phyloP scores from a whole-genome alignment of 2,329 filamentous ascomycete species.

The Penicillium sp. region DNA sequence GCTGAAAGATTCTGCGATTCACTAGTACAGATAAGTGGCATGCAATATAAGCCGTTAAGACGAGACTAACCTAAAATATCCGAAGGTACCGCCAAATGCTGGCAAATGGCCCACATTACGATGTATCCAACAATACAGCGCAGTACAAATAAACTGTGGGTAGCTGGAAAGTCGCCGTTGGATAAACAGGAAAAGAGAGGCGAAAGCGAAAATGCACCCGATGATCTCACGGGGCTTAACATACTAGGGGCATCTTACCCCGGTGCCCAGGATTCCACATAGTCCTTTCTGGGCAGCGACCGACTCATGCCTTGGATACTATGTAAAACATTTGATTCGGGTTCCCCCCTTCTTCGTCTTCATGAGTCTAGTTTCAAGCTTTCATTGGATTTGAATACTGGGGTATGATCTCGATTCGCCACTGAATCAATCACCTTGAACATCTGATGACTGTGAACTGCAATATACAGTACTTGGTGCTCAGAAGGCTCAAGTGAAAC shows the following conservation, averaged over 20 bases:
- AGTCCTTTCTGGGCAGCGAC: background rate
- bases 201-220: no score
- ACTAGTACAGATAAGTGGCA: slow-evolving; percentile 5
- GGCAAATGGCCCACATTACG: background rate
- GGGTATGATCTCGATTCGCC: background rate
- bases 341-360: background rate
- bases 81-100: background rate
- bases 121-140: background rate
- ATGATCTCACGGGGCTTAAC: background rate
- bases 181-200: no score
- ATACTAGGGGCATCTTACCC: background rate
- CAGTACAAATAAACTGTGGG: background rate
- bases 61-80: slow-evolving; percentile 4
- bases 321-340: background rate
- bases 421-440: background rate
- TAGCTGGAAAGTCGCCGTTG: no score
- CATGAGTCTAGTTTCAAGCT: background rate
- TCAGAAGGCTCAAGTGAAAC: background rate
- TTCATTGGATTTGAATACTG: background rate
- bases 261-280: background rate
- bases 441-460: background rate
- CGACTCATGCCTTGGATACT: background rate
- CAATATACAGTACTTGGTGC: background rate
- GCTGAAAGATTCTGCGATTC: background rate
- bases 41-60: slow-evolving; percentile 7